Base-by-base conservation (phyloP, 2,329 filamentous ascomycete species). In the Neonectria punicea region DNA sequence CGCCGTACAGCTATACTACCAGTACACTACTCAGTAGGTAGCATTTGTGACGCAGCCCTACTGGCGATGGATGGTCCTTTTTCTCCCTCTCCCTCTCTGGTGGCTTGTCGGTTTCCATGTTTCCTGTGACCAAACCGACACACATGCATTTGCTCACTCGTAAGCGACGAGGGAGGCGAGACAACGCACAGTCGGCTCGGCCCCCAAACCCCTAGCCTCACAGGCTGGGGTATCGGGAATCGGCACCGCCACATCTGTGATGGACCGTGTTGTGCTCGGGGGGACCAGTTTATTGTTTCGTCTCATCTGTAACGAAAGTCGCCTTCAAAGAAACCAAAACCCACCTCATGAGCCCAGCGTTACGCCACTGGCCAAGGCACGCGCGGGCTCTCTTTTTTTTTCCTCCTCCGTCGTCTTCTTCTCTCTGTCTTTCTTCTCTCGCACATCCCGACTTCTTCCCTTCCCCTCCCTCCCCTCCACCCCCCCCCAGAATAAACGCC, bases 221-320 rank as follows among this genome's bases (percentile, higher is more conserved):
- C 34, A 6, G 13, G 13, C 34, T 36, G 34, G 41, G 39, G 25
- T 5, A 44, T 53, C 61, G 56, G 65, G 58, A 64, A 61, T 63
- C 59, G 61, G 61, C 64, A 55, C 66, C 62, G 68, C 70, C 68
- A 72, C 70, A 72, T 70, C 70, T 72, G 68, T 62, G 61, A 65
- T 59, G 64, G 54, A 57, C 36, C 36, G 49, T 39, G 25, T 25
- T 6, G 25, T 34, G 20, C 13, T 16, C 36, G 47, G 53, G 30
- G 30, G 47, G 47, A 53, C 57, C 49, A 60, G 39, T 43, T 34
- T 36, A 43, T 41, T 49, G 58, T 61, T 50, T 61, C 36, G 6
- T 39, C 36, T 16, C 14, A n/a, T 39, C 36, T 39, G 14, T 13
- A 39, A 39, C 36, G 36, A 25, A 25, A 25, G 25, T 5, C 32